phyloP scores from a whole-genome alignment of 2,329 filamentous ascomycete species.

The Cytospora paraplurivora region DNA sequence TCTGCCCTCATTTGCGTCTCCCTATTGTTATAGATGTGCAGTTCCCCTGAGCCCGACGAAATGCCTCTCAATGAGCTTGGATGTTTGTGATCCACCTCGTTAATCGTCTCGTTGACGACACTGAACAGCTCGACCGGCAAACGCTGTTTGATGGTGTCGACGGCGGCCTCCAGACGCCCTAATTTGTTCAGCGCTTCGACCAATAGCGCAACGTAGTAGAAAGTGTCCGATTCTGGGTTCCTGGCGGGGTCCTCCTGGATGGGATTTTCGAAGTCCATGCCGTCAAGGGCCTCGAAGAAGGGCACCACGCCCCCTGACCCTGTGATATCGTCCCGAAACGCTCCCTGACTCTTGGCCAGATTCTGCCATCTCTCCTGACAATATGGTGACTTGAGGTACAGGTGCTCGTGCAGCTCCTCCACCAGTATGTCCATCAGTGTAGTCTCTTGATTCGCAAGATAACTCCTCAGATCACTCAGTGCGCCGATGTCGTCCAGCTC shows the following conservation, averaged over 20 bases:
- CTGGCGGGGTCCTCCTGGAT: conserved; percentile 85
- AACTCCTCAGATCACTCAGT: conserved; percentile 80
- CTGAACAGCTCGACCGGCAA: conserved; percentile 91
- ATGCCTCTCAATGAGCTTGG: conserved; percentile 73
- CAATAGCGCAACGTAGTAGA: conserved; percentile 85
- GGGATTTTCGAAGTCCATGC: conserved; percentile 60
- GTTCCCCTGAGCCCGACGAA: conserved; percentile 54
- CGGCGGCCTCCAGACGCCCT: conserved; percentile 78
- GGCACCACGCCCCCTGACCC: conserved; percentile 51
- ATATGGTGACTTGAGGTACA: conserved; percentile 97
- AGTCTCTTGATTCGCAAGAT: conserved; percentile 90
- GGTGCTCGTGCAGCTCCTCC: conserved; percentile 95
- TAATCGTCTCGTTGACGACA: conserved; percentile 92
- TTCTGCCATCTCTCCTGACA: conserved; percentile 95
- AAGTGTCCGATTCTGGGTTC: conserved; percentile 94
- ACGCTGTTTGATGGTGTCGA: conserved; percentile 89
- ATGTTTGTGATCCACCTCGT: conserved; percentile 89
- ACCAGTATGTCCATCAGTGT: conserved; percentile 90
- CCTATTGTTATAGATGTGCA: conserved; percentile 65
- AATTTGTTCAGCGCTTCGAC: conserved; percentile 90
- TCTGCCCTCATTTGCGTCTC: conserved; percentile 78
- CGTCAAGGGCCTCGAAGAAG: conserved; percentile 62
- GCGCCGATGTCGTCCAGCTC: conserved; percentile 92
- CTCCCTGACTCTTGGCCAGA: conserved; percentile 67
- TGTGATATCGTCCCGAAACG: conserved; percentile 50